Evolutionary conservation across 163 green algal genomes (phyloP), one percentile per base, ranked within the genome.

Genomic region (Scenedesmus sp.): DNA sequence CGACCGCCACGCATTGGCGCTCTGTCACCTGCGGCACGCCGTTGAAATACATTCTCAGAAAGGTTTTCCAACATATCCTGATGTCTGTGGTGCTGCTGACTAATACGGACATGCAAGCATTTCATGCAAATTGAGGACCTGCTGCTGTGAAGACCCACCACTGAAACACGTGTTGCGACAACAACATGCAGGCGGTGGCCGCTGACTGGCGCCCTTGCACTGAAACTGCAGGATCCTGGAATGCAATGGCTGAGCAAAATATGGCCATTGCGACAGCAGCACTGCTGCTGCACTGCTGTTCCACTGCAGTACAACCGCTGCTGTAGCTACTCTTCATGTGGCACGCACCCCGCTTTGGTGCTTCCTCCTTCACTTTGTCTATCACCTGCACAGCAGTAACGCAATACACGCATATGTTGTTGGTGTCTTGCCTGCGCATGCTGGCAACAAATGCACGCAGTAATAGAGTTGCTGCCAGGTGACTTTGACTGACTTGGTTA

Each of bases 351-450:
- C 95, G 88, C 82, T 94, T 96, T 34, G 97, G 83, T 67, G 95
- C 96, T 77, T 98, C 96, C 88, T 99, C 97, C 88, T 98, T 95
- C 3, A 98, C 97, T 94, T 98, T 99, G 91, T 98, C 97, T 60
- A 99, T 95, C 8, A 98, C 96, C 96, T 97, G 94, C 26, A 20
- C 4, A 73, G 76, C 81, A 85, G 46, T 46, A 57, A 56, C 82
- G 20, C 2, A 15, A 86, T 13, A 59, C 2, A 62, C 64, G 55
- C 20, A 34, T 46, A 82, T n/a, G 57, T 7, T 23, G 82, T 20
- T 56, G 20, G 16, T 18, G 8, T 67, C 16, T 23, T 88, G 82
- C 23, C 15, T 74, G 16, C 23, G 52, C 23, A 54, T 56, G 55
- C 70, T 70, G 26, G 60, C 59, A 86, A 2, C 46, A 18, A 54